phyloP scores from a whole-genome alignment of 768 basidiomycete species.

The Kwoniella sp. region DNA sequence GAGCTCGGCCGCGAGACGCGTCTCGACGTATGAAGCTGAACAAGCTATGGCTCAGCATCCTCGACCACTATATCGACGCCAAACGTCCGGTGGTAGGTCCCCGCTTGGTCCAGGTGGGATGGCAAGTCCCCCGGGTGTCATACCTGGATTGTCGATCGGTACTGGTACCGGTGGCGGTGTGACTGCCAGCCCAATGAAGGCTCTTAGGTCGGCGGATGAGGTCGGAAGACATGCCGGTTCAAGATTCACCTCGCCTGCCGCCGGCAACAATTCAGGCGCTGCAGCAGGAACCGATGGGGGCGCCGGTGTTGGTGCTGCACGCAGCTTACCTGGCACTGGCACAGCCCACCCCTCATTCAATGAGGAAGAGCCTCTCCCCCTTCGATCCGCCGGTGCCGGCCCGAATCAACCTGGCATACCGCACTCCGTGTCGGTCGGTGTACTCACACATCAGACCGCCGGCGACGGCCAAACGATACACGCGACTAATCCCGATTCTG shows the following conservation, averaged over 20 bases:
- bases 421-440: slow-evolving; percentile 2
- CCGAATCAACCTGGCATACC: background rate
- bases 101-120: slow-evolving; percentile 20
- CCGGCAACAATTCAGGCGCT: background rate
- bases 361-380: slow-evolving; percentile 23
- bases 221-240: slow-evolving; percentile 2
- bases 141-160: background rate
- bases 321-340: slow-evolving; percentile 39
- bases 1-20: slow-evolving; percentile 16
- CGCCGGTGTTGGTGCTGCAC: slow-evolving; percentile 13
- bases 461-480: slow-evolving; percentile 24
- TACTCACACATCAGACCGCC: slow-evolving; percentile 40
- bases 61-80: slow-evolving; percentile 23
- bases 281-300: background rate
- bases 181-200: slow-evolving; percentile 16
- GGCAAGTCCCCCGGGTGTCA: background rate
- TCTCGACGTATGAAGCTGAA: slow-evolving; percentile 12
- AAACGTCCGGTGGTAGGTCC: slow-evolving; percentile 23
- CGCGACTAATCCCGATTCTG: slow-evolving; percentile 7
- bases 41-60: background rate
- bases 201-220: slow-evolving; percentile 20
- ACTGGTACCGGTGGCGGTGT: background rate
- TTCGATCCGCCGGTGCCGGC: slow-evolving; percentile 24
- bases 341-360: background rate
- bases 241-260: background rate